These are phyloP conservation scores for Domatiomyces globalis DNA, from an alignment of 2,329 filamentous ascomycete species.

Conservation along the genomic window DNA sequence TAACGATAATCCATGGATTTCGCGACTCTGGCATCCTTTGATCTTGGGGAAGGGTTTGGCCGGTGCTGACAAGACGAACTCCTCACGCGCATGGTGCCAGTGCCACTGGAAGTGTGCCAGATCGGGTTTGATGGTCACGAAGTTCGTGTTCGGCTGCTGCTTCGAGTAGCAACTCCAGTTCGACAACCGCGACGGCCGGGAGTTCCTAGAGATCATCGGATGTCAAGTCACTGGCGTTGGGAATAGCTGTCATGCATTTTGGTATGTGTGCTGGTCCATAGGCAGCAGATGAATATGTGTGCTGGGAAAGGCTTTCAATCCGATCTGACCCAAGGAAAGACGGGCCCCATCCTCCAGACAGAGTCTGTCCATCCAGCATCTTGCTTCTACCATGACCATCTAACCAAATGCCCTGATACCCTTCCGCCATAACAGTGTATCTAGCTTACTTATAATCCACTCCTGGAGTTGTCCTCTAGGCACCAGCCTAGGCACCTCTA, in stretches of 20 bases:
- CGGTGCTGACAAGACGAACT: constrained; percentile 56
- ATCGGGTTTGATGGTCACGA: constrained; percentile 56
- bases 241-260: constrained; percentile 8
- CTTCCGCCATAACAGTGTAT: too few species aligned
- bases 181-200: constrained; percentile 39
- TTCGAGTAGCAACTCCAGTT: constrained; percentile 39
- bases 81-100: constrained; percentile 66
- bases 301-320: constrained; percentile 64
- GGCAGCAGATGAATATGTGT: constrained; percentile 54
- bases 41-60: constrained; percentile 37
- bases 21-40: too few species aligned
- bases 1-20: too few species aligned
- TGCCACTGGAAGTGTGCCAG: constrained; percentile 57
- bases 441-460: too few species aligned
- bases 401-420: too few species aligned
- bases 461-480: too few species aligned
- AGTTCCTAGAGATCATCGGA: constrained; percentile 40
- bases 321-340: too few species aligned
- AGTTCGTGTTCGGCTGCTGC: constrained; percentile 31
- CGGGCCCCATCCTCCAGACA: too few species aligned
- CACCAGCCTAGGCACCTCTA: too few species aligned
- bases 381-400: too few species aligned
- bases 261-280: constrained; percentile 15
- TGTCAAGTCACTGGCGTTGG: constrained; percentile 21
- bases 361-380: too few species aligned